Conservation (phyloP, 1,139 yeast species). For the Pichia sp. region DNA sequence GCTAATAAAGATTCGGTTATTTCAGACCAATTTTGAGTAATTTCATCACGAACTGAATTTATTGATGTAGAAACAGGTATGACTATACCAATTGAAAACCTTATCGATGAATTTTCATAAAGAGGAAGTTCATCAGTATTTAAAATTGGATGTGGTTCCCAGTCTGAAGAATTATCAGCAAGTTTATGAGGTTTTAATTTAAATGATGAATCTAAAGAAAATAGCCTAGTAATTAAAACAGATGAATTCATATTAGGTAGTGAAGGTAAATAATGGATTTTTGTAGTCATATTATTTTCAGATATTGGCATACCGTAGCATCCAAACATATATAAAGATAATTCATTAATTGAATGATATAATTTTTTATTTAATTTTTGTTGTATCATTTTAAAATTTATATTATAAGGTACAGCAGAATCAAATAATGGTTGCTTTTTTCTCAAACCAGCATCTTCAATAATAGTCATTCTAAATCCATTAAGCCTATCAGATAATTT, state of each 20-base stretch:
- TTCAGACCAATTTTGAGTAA: conserved; percentile 46
- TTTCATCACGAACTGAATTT: conserved; percentile 33
- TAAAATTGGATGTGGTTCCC: conserved; percentile 26
- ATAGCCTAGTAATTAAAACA: conserved; percentile 42
- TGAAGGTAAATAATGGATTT: conserved; percentile 43
- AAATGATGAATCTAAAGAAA: conserved; percentile 29
- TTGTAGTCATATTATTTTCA: conserved; percentile 41
- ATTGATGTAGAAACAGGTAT: conserved; percentile 39
- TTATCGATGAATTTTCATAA: conserved; percentile 21
- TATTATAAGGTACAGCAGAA: conserved; percentile 27
- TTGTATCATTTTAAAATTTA: conserved; percentile 9
- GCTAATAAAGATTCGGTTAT: conserved; percentile 37
- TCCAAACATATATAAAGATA: conserved; percentile 51
- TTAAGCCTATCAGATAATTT: conserved; percentile 32
- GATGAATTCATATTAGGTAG: conserved; percentile 32
- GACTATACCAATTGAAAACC: conserved; percentile 45
- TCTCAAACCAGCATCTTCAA: conserved; percentile 52
- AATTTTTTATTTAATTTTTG: conserved; percentile 24
- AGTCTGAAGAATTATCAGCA: conserved; percentile 14
- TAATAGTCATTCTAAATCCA: conserved; percentile 39
- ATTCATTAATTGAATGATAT: conserved; percentile 39
- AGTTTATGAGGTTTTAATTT: conserved; percentile 7
- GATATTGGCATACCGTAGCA: conserved; percentile 46
- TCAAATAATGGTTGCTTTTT: conserved; percentile 46
- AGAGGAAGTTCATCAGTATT: conserved; percentile 17